Evolutionary conservation across 75 land plant genomes (phyloP).

Genomic region (Cryptomeria japonica): DNA sequence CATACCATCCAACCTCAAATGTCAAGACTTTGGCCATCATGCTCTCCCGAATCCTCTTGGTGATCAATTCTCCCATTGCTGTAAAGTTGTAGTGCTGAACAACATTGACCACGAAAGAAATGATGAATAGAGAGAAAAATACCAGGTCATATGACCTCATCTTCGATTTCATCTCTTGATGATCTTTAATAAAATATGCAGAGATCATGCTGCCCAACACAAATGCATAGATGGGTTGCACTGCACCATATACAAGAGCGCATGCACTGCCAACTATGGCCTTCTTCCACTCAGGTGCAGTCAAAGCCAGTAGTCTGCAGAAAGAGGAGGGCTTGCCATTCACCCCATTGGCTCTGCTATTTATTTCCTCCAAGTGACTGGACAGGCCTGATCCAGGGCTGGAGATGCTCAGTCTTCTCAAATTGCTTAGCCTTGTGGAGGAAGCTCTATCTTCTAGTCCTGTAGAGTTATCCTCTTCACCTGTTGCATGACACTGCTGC

Average conservation of each 20-base stretch:
- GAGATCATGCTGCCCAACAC: constrained; percentile 77
- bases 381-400: not conserved
- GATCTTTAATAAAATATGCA: constrained; percentile 52
- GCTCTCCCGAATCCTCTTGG: constrained; percentile 55
- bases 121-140: constrained; percentile 46
- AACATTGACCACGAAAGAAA: constrained; percentile 53
- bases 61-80: constrained; percentile 65
- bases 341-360: not conserved
- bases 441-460: not conserved
- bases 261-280: constrained; percentile 61
- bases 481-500: constrained; percentile 18
- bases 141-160: constrained; percentile 47
- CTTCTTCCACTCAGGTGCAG: constrained; percentile 81
- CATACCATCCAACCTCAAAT: constrained; percentile 87
- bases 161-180: constrained; percentile 39
- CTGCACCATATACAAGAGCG: constrained; percentile 61
- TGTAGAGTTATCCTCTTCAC: constrained; percentile 16
- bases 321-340: constrained; percentile 9
- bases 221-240: constrained; percentile 79
- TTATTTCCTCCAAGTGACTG: not conserved
- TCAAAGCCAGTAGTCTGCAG: constrained; percentile 49
- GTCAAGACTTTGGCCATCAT: constrained; percentile 70
- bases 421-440: not conserved
- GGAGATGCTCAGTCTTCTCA: not conserved
- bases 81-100: constrained; percentile 81